Evolutionary conservation across 305 asterid species (phyloP).

Genomic region (Ajuga reptans): DNA sequence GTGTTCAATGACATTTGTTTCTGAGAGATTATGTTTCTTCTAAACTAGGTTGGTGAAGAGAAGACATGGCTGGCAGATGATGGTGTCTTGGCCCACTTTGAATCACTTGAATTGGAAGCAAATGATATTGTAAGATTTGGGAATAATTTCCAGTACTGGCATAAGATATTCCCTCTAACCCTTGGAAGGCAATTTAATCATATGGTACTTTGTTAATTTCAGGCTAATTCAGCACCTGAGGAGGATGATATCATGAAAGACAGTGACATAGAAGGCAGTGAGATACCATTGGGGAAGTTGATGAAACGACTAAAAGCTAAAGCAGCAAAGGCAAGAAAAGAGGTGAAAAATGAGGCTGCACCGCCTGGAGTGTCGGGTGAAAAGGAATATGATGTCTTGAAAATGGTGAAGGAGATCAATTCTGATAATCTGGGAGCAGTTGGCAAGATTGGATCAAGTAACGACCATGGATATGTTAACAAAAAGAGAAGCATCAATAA

Average conservation of each 20-base stretch:
- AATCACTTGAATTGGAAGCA: slow-evolving; percentile 66
- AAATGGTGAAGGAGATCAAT: slow-evolving; percentile 81
- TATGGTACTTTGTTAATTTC: slow-evolving; percentile 26
- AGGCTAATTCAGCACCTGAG: slow-evolving; percentile 51
- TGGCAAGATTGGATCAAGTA: slow-evolving; percentile 63
- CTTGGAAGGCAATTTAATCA: slow-evolving; percentile 21
- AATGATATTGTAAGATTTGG: slow-evolving; percentile 61
- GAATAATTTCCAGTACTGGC: slow-evolving; percentile 3
- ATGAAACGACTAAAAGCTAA: slow-evolving; percentile 84
- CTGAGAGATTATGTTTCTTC: slow-evolving; percentile 25
- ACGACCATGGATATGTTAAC: slow-evolving; percentile 45
- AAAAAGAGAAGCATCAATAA: slow-evolving; percentile 42
- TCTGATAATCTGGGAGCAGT: slow-evolving; percentile 41
- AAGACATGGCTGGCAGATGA: slow-evolving; percentile 92
- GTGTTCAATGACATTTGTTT: neutral
- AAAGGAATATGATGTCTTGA: slow-evolving; percentile 67
- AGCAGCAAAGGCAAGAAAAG: slow-evolving; percentile 70
- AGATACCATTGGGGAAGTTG: slow-evolving; percentile 87
- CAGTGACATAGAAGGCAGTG: slow-evolving; percentile 89
- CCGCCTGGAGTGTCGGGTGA: slow-evolving; percentile 39
- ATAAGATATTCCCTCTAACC: neutral
- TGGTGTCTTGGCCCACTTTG: slow-evolving; percentile 60
- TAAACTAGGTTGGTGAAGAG: slow-evolving; percentile 52
- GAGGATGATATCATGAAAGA: slow-evolving; percentile 80
- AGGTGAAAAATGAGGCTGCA: slow-evolving; percentile 48